These are phyloP conservation scores for Ophiocordyceps robertsii DNA, from an alignment of 2,329 filamentous ascomycete species.

Conservation along the genomic window DNA sequence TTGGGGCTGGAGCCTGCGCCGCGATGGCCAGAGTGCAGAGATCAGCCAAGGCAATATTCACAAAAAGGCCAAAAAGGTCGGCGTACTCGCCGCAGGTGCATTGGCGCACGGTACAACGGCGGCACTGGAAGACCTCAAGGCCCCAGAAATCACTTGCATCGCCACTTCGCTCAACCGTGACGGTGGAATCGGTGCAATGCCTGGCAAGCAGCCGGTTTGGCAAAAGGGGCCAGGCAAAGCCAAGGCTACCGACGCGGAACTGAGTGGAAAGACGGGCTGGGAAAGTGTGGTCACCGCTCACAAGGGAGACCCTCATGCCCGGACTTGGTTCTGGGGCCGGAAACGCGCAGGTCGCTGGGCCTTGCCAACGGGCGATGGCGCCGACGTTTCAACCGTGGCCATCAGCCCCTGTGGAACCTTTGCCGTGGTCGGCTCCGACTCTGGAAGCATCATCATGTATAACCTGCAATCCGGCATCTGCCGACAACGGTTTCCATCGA, in stretches of 20 bases:
- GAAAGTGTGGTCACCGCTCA: constrained; percentile 94
- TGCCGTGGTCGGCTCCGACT: constrained; percentile 73
- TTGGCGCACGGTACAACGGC: constrained; percentile 47
- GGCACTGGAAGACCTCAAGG: constrained; percentile 65
- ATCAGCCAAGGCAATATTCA: constrained; percentile 82
- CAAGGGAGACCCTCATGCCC: constrained; percentile 66
- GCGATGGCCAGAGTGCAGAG: constrained; percentile 87
- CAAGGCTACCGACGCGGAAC: constrained; percentile 52
- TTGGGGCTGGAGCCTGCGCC: constrained; percentile 91
- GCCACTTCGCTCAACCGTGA: constrained; percentile 88
- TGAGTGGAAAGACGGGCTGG: constrained; percentile 77
- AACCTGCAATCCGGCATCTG: constrained; percentile 89
- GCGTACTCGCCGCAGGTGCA: constrained; percentile 48
- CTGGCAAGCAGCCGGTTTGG: constrained; percentile 71
- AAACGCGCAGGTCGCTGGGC: constrained; percentile 90
- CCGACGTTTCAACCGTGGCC: constrained; percentile 74
- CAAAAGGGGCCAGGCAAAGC: constrained; percentile 57
- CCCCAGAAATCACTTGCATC: constrained; percentile 82
- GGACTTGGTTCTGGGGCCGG: constrained; percentile 97
- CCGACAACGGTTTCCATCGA: constrained; percentile 75
- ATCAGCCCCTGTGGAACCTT: constrained; percentile 91
- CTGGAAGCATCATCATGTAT: constrained; percentile 83
- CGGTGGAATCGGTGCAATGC: constrained; percentile 78
- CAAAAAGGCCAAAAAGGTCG: constrained; percentile 79
- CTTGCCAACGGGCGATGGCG: constrained; percentile 71